Evolutionary conservation across 2,329 filamentous ascomycete species (phyloP), one percentile per base, ranked within the genome.

Genomic region (Aaosphaeria pasadenensis): DNA sequence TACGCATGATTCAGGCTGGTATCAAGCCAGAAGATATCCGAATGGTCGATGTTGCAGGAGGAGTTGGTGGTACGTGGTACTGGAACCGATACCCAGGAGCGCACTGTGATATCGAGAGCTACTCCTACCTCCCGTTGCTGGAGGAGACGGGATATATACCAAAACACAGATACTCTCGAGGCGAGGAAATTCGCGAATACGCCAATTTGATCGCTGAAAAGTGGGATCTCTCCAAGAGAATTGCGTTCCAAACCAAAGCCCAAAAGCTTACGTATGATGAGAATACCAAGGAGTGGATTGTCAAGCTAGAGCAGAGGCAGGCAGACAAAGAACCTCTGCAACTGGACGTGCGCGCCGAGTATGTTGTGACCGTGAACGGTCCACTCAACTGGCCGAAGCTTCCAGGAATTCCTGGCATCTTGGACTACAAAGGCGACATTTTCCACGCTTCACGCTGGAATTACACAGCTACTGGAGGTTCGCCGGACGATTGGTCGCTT

Each of bases 81-180:
- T 77, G 73, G 71, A 77, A 78, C 44, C 63, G 70, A 7, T 78
- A 77, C 47, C 75, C 76, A 11, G 76, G 76, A 4, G 52, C 75
- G 4, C 66, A 63, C 52, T 85, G 82, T 57, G 83, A 86, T 55
- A 67, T 83, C 3, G 83, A 86, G 62, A 73, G 74, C 44, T 83
- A 80, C 54, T 71, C 75, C n/a, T 86, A 85, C 56, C 64, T 85
- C 65, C 81, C 82, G 4, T 63, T 83, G 9, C 71, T 85, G 2
- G 82, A 85, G 50, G 81, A 85, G 62, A 82, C 74, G 1, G 77
- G 76, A 0, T 83, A 81, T 56, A 71, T 82, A 54, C 82, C 82
- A 1, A 74, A 67, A 33, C 68, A 77, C 29, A 69, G 71, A 11
- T 80, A 77, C 51, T 60, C 72, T 0, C 62, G 62, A 11, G 76